Percentiles rank a stretch among this genome's conserved stretches.
phyloP scores from a whole-genome alignment of 768 basidiomycete genomes.

The Boletus huronensis region DNA sequence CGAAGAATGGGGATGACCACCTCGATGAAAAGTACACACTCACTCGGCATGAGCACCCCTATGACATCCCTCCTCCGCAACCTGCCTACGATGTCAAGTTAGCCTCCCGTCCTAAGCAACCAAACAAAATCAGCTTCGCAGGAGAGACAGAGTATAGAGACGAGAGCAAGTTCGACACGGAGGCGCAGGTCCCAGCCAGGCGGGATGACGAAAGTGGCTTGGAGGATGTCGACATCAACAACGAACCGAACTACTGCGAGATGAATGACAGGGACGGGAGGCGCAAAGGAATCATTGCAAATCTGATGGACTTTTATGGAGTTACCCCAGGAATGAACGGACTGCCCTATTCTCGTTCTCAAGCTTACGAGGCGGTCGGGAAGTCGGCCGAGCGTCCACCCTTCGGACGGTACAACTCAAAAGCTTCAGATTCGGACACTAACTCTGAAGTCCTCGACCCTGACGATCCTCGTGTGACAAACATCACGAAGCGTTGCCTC shows the following conservation, averaged over 20 bases:
- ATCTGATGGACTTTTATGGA: conserved; percentile 33
- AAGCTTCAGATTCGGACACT: conserved; percentile 37
- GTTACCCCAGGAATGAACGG: conserved; percentile 20
- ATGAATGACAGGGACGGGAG: conserved; percentile 25
- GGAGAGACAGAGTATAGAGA: conserved; percentile 17
- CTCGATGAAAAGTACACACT: conserved; percentile 43
- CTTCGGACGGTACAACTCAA: conserved; percentile 41
- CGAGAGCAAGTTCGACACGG: conserved; percentile 19
- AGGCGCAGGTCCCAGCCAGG: conserved; percentile 18
- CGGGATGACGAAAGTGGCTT: conserved; percentile 12
- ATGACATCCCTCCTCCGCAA: conserved; percentile 55
- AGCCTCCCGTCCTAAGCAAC: conserved; percentile 6
- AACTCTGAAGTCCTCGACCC: conserved; percentile 59
- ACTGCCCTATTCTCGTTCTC: conserved; percentile 25
- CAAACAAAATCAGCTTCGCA: conserved; percentile 42
- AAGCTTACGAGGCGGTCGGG: conserved; percentile 13
- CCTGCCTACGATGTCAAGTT: conserved; percentile 35
- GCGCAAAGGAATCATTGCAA: conserved; percentile 26
- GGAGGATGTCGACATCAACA: conserved; percentile 16
- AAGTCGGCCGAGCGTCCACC: conserved; percentile 9
- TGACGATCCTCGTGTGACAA: conserved; percentile 71
- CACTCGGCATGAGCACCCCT: conserved; percentile 58
- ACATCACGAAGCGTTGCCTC: conserved; percentile 44
- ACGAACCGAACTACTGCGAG: conserved; percentile 12
- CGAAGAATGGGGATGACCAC: conserved; percentile 20